Percentiles rank a stretch among this genome's conserved stretches.
These are phyloP conservation scores for Xylaria sp. DNA, from an alignment of 2,329 filamentous ascomycete genomes.

Conservation along the genomic window DNA sequence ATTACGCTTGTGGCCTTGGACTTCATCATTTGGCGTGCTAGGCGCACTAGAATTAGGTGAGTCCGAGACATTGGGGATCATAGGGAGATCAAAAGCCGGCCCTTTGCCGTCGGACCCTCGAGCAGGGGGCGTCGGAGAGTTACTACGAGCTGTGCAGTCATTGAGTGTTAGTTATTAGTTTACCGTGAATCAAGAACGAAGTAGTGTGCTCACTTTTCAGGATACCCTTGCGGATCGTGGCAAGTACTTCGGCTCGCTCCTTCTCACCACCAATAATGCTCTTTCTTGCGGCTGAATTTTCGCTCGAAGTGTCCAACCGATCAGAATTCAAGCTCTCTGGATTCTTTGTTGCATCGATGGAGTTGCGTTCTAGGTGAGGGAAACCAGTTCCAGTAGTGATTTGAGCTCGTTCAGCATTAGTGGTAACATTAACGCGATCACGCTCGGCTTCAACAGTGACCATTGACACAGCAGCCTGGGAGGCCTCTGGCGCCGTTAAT, in stretches of 20 bases:
- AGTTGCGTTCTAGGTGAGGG: constrained; percentile 85
- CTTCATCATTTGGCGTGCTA: constrained; percentile 86
- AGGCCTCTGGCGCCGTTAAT: constrained; percentile 71
- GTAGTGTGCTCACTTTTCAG: constrained; percentile 75
- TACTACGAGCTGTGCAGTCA: constrained; percentile 66
- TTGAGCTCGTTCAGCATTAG: constrained; percentile 72
- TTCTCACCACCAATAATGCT: constrained; percentile 92
- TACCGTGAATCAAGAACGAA: not conserved
- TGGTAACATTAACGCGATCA: constrained; percentile 81
- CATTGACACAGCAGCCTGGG: constrained; percentile 89
- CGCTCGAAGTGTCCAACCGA: constrained; percentile 65
- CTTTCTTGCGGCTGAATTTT: constrained; percentile 75
- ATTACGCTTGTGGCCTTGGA: constrained; percentile 71
- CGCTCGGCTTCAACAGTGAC: constrained; percentile 95
- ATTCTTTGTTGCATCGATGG: constrained; percentile 71
- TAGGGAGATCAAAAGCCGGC: constrained; percentile 67
- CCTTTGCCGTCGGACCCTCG: constrained; percentile 67
- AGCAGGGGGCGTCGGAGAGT: constrained; percentile 74
- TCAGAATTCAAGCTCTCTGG: constrained; percentile 60
- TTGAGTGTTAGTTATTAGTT: constrained; percentile 32
- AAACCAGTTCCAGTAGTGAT: constrained; percentile 83
- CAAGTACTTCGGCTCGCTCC: constrained; percentile 90
- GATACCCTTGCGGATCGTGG: constrained; percentile 94
- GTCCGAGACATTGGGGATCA: constrained; percentile 73
- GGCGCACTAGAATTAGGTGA: constrained; percentile 88